Evolutionary conservation across 2,329 filamentous ascomycete species (phyloP), one percentile per base, ranked within the genome.

Genomic region (Epichloe glyceriae): DNA sequence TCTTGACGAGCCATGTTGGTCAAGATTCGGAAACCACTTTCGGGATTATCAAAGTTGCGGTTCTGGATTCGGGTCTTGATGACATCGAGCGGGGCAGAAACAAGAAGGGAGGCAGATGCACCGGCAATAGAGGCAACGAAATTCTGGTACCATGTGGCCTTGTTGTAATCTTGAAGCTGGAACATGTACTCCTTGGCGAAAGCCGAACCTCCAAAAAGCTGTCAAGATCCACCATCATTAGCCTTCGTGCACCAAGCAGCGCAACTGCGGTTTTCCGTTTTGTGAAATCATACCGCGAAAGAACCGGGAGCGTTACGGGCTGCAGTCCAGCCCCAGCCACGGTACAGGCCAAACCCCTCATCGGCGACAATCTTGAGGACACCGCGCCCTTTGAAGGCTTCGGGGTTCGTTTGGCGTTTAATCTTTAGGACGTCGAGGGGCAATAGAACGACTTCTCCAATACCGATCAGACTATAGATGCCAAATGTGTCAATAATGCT

Each of bases 41-140:
- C 89, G 53, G 91, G 91, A 75, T 95, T 93, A 57, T 98, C 93
- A 62, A 98, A 98, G 76, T 98, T 97, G 65, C 86, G 82, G 79
- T 97, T 97, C 73, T 97, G 91, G 62, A 97, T 95, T 63, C 91
- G 83, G 53, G 91, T 96, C 80, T 97, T 97, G 79, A 97, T 93
- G 60, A 97, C 91, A 65, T 97, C 91, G 53, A 97, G 79, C 30
- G 91, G 91, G 22, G 90, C 90, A n/a, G 90, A 96, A 47, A 98
- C 91, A 46, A 98, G 70, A 45, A 98, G 79, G n/a, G 90, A 96
- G 12, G 93, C 89, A 50, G 88, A 93, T 49, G 93, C 93, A 73
- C 93, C 93, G 54, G 85, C 88, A 60, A 98, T 90, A 7, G 93
- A 97, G 42, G 93, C 93, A 56, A 98, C 76, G 61, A 98, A 98